phyloP scores from a whole-genome alignment of 2,329 filamentous ascomycete species.

The Stylonectria norvegica region DNA sequence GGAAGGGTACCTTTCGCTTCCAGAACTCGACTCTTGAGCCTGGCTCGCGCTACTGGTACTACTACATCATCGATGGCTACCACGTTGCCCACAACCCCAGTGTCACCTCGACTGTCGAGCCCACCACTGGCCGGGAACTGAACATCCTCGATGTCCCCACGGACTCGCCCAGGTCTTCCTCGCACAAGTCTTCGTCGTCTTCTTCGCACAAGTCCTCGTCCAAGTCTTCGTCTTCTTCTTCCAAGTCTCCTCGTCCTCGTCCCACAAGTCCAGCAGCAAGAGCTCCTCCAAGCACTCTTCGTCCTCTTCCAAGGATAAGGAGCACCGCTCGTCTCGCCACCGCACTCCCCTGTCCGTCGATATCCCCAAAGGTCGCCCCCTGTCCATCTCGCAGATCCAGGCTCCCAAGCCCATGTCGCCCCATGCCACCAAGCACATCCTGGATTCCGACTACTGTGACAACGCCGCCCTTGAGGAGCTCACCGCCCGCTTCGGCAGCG shows the following conservation, averaged over 20 bases:
- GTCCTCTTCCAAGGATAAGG: slow-evolving; percentile 39
- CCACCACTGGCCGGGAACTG: slow-evolving; percentile 92
- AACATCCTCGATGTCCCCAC: slow-evolving; percentile 93
- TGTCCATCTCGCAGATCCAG: slow-evolving; percentile 85
- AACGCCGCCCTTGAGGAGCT: slow-evolving; percentile 75
- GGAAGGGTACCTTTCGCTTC: slow-evolving; percentile 97
- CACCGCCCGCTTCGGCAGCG: slow-evolving; percentile 66
- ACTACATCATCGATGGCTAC: slow-evolving; percentile 99
- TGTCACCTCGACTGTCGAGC: slow-evolving; percentile 84
- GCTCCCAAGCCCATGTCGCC: slow-evolving; percentile 87
- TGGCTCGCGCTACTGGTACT: slow-evolving; percentile 98
- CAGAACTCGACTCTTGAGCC: slow-evolving; percentile 80
- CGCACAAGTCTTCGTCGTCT: slow-evolving; percentile 44
- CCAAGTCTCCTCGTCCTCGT: slow-evolving; percentile 46
- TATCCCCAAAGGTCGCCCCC: slow-evolving; percentile 82
- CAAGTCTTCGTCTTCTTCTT: slow-evolving; percentile 39
- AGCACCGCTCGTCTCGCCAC: slow-evolving; percentile 41
- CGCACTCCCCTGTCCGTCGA: slow-evolving; percentile 55
- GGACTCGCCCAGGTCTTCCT: slow-evolving; percentile 39
- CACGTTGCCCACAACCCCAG: slow-evolving; percentile 95
- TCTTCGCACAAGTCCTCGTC: slow-evolving; percentile 35
- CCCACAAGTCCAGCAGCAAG: slow-evolving; percentile 41
- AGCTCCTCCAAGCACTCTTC: slow-evolving; percentile 42
- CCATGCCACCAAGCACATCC: slow-evolving; percentile 81
- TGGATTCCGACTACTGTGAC: slow-evolving; percentile 73